A percentile compares a stretch with the other conserved stretches of the same genome.
phyloP scores from a whole-genome alignment of 2,329 filamentous ascomycete genomes.

The Bertia moriformis region DNA sequence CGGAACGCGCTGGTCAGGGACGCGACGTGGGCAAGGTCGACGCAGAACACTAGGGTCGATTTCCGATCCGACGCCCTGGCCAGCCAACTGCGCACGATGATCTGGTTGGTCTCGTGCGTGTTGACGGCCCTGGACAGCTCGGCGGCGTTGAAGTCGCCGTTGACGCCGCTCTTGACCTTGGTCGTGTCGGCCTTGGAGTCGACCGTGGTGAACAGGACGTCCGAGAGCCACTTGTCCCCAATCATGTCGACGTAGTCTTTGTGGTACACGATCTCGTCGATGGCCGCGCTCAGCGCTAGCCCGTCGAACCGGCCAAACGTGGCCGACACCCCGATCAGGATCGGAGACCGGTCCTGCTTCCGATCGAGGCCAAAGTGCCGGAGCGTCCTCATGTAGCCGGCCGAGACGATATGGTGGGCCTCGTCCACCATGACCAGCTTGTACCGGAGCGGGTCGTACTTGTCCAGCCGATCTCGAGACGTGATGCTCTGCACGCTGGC shows the following conservation, averaged over 20 bases:
- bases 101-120: slow-evolving; percentile 39
- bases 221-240: slow-evolving; percentile 38
- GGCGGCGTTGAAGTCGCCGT: slow-evolving; percentile 43
- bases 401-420: slow-evolving; percentile 87
- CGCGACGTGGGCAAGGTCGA: slow-evolving; percentile 45
- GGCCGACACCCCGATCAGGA: slow-evolving; percentile 84
- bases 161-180: slow-evolving; percentile 28
- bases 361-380: slow-evolving; percentile 58
- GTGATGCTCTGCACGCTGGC: slow-evolving; percentile 78
- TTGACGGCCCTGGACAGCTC: slow-evolving; percentile 46
- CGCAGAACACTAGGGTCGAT: slow-evolving; percentile 54
- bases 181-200: slow-evolving; percentile 43
- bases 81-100: slow-evolving; percentile 46
- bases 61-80: slow-evolving; percentile 34
- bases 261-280: slow-evolving; percentile 12
- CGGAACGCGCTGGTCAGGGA: slow-evolving; percentile 42
- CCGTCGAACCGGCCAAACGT: slow-evolving; percentile 35
- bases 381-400: slow-evolving; percentile 61
- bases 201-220: slow-evolving; percentile 53
- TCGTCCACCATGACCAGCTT: slow-evolving; percentile 92
- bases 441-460: slow-evolving; percentile 67
- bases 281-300: slow-evolving; percentile 8
- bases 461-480: slow-evolving; percentile 61
- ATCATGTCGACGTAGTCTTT: slow-evolving; percentile 57
- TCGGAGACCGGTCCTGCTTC: slow-evolving; percentile 37